Conservation (phyloP, 2,329 filamentous ascomycete genomes). For the Ustulina deusta region DNA sequence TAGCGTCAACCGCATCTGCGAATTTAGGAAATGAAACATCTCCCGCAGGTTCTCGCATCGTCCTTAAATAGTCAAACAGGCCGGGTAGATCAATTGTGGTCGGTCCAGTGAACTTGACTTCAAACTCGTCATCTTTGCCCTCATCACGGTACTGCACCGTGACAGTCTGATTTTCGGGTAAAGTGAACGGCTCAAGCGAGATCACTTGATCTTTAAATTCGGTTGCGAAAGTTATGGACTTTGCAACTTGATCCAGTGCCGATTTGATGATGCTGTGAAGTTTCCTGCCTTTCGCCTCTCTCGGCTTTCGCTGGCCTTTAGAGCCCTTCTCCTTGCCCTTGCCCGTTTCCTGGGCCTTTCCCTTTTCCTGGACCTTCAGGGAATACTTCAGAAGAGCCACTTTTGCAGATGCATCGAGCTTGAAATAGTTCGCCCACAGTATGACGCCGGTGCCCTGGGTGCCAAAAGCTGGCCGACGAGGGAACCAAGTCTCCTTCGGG, state of each 20-base stretch:
- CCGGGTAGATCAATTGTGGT: conserved; percentile 54
- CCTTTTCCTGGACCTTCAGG: conserved; percentile 52
- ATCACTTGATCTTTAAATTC: conserved; percentile 66
- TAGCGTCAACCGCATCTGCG: conserved; percentile 60
- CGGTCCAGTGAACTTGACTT: conserved; percentile 58
- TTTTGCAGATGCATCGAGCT: conserved; percentile 54
- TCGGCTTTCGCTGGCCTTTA: conserved; percentile 21
- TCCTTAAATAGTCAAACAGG: conserved; percentile 59
- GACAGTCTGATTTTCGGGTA: conserved; percentile 54
- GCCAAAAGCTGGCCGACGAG: conserved; percentile 64
- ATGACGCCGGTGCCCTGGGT: conserved; percentile 56
- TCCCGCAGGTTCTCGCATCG: conserved; percentile 55
- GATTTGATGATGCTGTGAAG: conserved; percentile 57
- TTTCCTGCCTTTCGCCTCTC: conserved; percentile 58
- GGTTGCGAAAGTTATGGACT: conserved; percentile 55
- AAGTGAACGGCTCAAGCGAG: conserved; percentile 53
- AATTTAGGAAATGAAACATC: conserved; percentile 62
- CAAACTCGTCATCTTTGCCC: conserved; percentile 53
- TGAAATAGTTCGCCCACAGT: conserved; percentile 69
- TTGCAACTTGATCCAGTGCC: conserved; percentile 53
- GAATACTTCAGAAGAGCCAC: conserved; percentile 59
- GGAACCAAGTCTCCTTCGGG: conserved; percentile 51
- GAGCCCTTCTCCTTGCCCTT: conserved; percentile 35
- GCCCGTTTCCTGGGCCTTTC: conserved; percentile 5
- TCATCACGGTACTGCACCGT: conserved; percentile 53